These are phyloP conservation scores for Solanum ossicruentum DNA, from an alignment of 257 asterid genomes.

Conservation along the genomic window DNA sequence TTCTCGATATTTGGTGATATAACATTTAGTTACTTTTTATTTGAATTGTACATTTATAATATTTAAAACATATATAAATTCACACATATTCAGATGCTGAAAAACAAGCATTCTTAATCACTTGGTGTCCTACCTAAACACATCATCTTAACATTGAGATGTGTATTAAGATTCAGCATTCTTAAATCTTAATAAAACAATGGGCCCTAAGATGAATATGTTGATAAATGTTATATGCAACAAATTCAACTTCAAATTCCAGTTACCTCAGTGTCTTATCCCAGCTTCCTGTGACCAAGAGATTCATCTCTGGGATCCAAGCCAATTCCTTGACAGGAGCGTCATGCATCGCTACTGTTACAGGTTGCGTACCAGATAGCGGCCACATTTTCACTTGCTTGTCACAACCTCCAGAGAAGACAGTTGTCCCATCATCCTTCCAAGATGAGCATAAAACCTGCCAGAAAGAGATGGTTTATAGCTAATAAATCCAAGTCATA, in stretches of 20 bases:
- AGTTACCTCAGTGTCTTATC: slow-evolving; percentile 83
- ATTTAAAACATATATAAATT: background rate
- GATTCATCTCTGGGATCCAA: slow-evolving; percentile 87
- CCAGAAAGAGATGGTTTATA: slow-evolving; percentile 1
- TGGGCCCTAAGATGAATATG: background rate
- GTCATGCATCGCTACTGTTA: slow-evolving; percentile 90
- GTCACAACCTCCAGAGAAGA: slow-evolving; percentile 97
- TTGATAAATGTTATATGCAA: background rate
- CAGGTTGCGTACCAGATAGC: slow-evolving; percentile 61
- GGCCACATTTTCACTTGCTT: slow-evolving; percentile 98
- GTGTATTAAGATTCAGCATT: background rate
- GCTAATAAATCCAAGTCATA: background rate
- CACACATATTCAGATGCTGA: background rate
- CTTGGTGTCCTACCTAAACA: background rate
- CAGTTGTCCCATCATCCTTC: slow-evolving; percentile 94
- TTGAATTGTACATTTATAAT: slow-evolving; percentile 4
- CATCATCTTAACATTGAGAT: background rate
- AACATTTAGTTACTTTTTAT: background rate
- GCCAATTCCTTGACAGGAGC: slow-evolving; percentile 81
- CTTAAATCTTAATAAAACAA: background rate
- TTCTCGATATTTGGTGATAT: background rate
- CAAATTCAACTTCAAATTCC: background rate
- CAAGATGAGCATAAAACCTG: slow-evolving; percentile 92
- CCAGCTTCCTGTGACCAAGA: slow-evolving; percentile 83
- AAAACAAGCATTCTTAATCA: background rate